phyloP scores from a whole-genome alignment of 2,329 filamentous ascomycete genomes.

The Aspergillus arachidicola region DNA sequence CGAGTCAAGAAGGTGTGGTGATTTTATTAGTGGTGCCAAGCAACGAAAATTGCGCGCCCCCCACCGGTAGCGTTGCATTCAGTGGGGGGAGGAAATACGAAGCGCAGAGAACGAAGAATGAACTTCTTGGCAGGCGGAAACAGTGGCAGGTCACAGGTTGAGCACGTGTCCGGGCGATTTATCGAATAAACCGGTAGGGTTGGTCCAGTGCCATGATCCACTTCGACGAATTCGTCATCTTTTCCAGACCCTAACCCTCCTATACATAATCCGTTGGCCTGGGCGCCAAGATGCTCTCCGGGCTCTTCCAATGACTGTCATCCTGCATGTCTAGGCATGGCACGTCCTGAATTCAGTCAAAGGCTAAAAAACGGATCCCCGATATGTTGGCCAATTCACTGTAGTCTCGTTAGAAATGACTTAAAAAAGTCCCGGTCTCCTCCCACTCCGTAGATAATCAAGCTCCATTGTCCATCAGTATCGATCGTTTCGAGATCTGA shows the following conservation, averaged over 20 bases:
- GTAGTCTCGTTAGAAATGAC: background rate
- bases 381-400: background rate
- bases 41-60: background rate
- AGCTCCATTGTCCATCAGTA: background rate
- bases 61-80: background rate
- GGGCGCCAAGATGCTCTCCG: background rate
- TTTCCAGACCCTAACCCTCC: background rate
- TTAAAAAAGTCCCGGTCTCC: background rate
- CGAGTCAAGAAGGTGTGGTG: background rate
- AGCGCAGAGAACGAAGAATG: no score
- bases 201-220: background rate
- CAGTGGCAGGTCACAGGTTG: background rate
- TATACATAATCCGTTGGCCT: background rate
- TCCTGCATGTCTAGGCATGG: background rate
- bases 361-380: background rate
- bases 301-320: background rate
- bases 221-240: background rate
- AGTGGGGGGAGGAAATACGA: background rate
- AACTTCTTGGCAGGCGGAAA: background rate
- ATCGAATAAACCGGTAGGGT: background rate
- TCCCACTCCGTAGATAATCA: background rate
- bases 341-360: background rate
- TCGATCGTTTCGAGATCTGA: background rate
- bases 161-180: background rate
- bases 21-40: background rate